Conservation (phyloP, 352 stramenopile species). For the Phytopythium boreale region DNA sequence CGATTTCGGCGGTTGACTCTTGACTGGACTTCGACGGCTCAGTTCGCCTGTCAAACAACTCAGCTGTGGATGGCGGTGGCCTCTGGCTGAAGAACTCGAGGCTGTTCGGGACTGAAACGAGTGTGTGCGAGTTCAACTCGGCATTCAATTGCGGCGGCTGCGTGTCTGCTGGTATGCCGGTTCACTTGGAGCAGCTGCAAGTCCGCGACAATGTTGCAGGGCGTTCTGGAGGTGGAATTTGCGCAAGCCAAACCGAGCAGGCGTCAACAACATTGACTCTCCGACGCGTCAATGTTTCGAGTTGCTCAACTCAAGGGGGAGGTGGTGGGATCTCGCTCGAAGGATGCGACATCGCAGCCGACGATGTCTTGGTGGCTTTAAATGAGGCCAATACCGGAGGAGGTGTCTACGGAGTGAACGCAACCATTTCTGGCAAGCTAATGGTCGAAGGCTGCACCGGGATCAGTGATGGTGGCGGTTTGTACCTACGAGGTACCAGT, state of each 20-base stretch:
- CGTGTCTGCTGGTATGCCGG: not conserved
- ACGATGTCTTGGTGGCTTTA: not conserved
- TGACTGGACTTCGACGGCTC: not conserved
- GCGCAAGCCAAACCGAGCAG: not conserved
- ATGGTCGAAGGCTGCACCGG: slow-evolving; percentile 12
- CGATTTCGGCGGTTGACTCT: slow-evolving; percentile 8
- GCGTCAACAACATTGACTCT: slow-evolving; percentile 8
- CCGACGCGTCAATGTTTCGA: not conserved
- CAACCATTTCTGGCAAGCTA: slow-evolving; percentile 16
- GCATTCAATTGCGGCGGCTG: not conserved
- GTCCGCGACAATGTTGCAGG: not conserved
- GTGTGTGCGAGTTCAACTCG: slow-evolving; percentile 2
- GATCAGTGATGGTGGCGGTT: slow-evolving; percentile 12
- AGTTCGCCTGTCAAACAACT: not conserved
- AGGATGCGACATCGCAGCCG: slow-evolving; percentile 12
- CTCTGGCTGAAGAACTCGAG: not conserved
- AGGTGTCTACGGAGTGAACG: slow-evolving; percentile 12
- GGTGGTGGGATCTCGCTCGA: slow-evolving; percentile 30
- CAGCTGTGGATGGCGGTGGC: not conserved
- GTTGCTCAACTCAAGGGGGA: slow-evolving; percentile 7
- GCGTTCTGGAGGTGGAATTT: not conserved
- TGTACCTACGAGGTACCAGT: slow-evolving; percentile 17
- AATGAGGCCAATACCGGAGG: slow-evolving; percentile 14
- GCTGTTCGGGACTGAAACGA: not conserved
- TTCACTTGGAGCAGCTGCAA: not conserved